Conservation (phyloP, 495 filamentous ascomycete species). For the Parathielavia appendiculata region DNA sequence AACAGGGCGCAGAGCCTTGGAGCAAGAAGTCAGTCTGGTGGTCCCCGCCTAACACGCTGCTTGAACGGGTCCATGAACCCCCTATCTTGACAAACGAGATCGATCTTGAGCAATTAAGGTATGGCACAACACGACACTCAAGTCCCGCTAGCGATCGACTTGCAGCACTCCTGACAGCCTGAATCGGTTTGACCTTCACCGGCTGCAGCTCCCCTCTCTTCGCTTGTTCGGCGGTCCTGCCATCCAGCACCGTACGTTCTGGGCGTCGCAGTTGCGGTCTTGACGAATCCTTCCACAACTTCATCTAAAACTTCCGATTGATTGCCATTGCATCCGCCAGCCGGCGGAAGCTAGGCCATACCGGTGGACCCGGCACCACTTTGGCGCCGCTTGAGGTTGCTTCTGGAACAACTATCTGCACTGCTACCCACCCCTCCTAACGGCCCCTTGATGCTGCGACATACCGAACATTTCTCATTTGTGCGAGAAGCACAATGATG, state of each 20-base stretch:
- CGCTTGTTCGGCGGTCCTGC: background rate
- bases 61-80: conserved; percentile 1
- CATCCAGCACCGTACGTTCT: background rate
- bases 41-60: background rate
- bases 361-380: background rate
- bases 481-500: background rate
- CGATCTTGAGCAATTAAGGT: background rate
- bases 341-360: conserved; percentile 9
- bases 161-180: conserved; percentile 8
- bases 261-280: background rate
- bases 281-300: conserved; percentile 10
- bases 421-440: background rate
- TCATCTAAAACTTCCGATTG: conserved; percentile 16
- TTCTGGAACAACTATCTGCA: conserved; percentile 4
- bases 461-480: background rate
- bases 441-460: background rate
- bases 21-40: background rate
- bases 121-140: conserved; percentile 7
- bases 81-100: no score
- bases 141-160: background rate
- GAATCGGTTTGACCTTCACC: conserved; percentile 18
- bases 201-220: conserved; percentile 11
- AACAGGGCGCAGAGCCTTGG: conserved; percentile 1
- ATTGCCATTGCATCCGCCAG: conserved; percentile 17
- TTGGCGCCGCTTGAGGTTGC: background rate